phyloP scores from a whole-genome alignment of 176 grass and related monocot genomes.

The Zoysia pacifica region DNA sequence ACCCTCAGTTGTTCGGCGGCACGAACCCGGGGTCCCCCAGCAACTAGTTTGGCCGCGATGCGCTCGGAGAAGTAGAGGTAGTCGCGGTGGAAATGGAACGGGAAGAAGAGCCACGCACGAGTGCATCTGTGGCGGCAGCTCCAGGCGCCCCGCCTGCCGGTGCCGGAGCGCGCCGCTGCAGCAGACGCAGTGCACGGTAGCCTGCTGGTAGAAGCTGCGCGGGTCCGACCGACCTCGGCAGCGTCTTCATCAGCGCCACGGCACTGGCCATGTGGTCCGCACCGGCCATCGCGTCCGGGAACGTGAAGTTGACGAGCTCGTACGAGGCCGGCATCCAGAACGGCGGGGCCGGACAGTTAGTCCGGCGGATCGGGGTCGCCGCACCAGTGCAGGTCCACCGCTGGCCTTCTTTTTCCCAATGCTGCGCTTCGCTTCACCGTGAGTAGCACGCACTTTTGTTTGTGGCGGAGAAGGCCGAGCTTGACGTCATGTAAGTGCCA shows the following conservation, averaged over 20 bases:
- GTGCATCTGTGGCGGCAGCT: slow-evolving; percentile 45
- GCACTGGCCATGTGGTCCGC: slow-evolving; percentile 40
- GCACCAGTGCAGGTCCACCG: background rate
- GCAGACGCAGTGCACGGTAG: slow-evolving; percentile 63
- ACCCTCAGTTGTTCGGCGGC: too few species aligned
- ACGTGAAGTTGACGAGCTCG: slow-evolving; percentile 20
- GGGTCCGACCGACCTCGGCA: slow-evolving; percentile 32
- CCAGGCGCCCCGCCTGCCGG: slow-evolving; percentile 27
- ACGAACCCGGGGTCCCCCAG: slow-evolving; percentile 46
- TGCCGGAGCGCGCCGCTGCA: slow-evolving; percentile 47
- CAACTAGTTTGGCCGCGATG: slow-evolving; percentile 47
- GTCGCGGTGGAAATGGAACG: slow-evolving; percentile 44
- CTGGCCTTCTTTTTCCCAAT: too few species aligned
- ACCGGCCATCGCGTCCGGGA: slow-evolving; percentile 7
- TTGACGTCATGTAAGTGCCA: too few species aligned
- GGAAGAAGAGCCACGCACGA: slow-evolving; percentile 60
- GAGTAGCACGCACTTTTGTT: too few species aligned
- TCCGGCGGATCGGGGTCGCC: slow-evolving; percentile 24
- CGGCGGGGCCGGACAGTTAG: background rate
- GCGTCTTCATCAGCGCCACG: slow-evolving; percentile 48
- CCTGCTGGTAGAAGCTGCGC: slow-evolving; percentile 63
- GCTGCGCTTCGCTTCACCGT: too few species aligned
- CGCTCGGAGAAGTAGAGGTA: slow-evolving; percentile 74
- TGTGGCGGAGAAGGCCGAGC: too few species aligned
- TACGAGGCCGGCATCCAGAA: background rate